phyloP scores from a whole-genome alignment of 2,329 filamentous ascomycete genomes.

The Stagonosporopsis tanaceti region DNA sequence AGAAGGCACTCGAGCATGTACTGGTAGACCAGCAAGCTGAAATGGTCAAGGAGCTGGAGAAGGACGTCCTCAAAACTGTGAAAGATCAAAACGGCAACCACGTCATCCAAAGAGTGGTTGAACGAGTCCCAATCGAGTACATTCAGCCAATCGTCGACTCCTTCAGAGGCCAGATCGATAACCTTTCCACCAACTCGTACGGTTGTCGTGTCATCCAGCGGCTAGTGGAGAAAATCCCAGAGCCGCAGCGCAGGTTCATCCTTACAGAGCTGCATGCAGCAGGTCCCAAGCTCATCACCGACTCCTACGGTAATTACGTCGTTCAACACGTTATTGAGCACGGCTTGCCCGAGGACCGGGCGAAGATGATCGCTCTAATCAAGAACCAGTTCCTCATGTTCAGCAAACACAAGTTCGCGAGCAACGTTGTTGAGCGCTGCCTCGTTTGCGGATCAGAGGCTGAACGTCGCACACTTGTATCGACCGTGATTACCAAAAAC shows the following conservation, averaged over 20 bases:
- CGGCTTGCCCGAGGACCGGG: slow-evolving; percentile 75
- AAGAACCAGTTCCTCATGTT: slow-evolving; percentile 74
- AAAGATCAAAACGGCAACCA: slow-evolving; percentile 94
- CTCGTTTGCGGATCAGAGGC: slow-evolving; percentile 74
- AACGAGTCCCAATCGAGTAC: slow-evolving; percentile 77
- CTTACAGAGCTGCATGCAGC: slow-evolving; percentile 80
- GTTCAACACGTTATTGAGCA: slow-evolving; percentile 88
- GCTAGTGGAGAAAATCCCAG: slow-evolving; percentile 82
- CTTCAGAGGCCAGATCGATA: slow-evolving; percentile 76
- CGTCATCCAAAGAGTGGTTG: slow-evolving; percentile 92
- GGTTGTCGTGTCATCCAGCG: slow-evolving; percentile 94
- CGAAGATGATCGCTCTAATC: slow-evolving; percentile 76
- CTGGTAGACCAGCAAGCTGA: slow-evolving; percentile 89
- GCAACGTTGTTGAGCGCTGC: slow-evolving; percentile 96
- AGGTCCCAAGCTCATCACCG: slow-evolving; percentile 75
- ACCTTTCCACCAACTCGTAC: slow-evolving; percentile 80
- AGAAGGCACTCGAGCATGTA: slow-evolving; percentile 92
- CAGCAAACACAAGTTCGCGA: slow-evolving; percentile 95
- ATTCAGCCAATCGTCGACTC: slow-evolving; percentile 86
- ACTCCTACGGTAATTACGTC: slow-evolving; percentile 96
- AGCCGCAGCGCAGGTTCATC: slow-evolving; percentile 74
- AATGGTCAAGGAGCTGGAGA: slow-evolving; percentile 82
- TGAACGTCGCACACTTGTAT: slow-evolving; percentile 74
- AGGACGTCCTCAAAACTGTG: slow-evolving; percentile 77
- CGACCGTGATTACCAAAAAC: slow-evolving; percentile 55